Base-by-base conservation (phyloP, 129 eudicot species). In the Cynara cardunculus region DNA sequence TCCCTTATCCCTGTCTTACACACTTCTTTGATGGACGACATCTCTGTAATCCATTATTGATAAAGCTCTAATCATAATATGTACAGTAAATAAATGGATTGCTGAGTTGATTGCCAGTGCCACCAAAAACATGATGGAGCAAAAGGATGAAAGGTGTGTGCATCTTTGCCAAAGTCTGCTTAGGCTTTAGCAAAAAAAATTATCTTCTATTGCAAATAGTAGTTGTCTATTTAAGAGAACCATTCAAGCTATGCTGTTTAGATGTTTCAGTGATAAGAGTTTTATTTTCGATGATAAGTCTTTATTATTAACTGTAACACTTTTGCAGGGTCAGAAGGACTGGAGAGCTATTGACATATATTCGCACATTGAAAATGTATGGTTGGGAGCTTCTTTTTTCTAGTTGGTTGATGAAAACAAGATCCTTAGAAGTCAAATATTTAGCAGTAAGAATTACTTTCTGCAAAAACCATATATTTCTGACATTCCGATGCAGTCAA, bases 311-410 rank as follows among this genome's bases (percentile, higher is more conserved):
- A 25, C 18, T 62, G 22, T 59, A 72, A 56, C 3, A 73, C 73
- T 76, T 69, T 77, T n/a, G 76, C 99, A 94, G 99, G 89, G 94
- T 94, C 64, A 86, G 97, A 80, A 90, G 88, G 81, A 87, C 99
- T 3, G 92, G 96, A 49, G 99, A 93, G 77, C 85, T 93, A 69
- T 72, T 93, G 39, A 90, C 90, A 18, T 79, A 89, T 83, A 89
- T 93, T 19, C 97, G 99, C 66, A 92, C 99, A 64, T 72, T 94
- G 73, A 94, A 94, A 87, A 92, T 94, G 97, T 94, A 94, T 84
- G 89, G 94, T n/a, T 94, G 99, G 99, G 99, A 94, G 86, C 87
- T 92, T 53, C 94, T 90, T 75, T 94, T 94, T 86, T 71, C 91
- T 39, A 83, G 79, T 78, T 90, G 99, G 97, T 88, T 94, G 83